These are phyloP conservation scores for Cordyceps javanica DNA, from an alignment of 2,329 filamentous ascomycete genomes.

Conservation along the genomic window DNA sequence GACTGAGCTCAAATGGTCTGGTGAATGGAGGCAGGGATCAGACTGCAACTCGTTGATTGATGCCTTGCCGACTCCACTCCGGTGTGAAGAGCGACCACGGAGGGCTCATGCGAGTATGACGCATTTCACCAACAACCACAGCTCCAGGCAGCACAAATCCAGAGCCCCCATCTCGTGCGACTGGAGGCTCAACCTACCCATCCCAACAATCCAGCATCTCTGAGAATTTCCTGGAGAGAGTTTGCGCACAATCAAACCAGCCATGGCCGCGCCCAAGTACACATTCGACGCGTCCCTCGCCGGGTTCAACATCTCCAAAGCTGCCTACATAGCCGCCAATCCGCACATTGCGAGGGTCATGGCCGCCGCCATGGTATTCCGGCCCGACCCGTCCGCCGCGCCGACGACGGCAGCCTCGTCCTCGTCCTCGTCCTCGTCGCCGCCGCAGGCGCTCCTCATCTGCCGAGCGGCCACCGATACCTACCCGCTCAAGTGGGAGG, in stretches of 20 bases:
- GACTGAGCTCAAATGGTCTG: too few species aligned
- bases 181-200: neutral
- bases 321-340: slow-evolving; percentile 12
- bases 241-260: too few species aligned
- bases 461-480: slow-evolving; percentile 17
- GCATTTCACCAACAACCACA: slow-evolving; percentile 17
- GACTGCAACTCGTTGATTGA: neutral
- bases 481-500: slow-evolving; percentile 19
- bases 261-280: slow-evolving; percentile 5
- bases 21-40: neutral
- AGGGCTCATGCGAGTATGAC: neutral
- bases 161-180: neutral
- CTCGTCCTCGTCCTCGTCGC: neutral
- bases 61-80: slow-evolving; percentile 7
- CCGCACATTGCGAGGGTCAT: slow-evolving; percentile 18
- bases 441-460: slow-evolving; percentile 9
- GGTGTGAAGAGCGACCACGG: neutral
- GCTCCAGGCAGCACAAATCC: slow-evolving; percentile 2
- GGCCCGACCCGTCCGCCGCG: neutral
- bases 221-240: too few species aligned
- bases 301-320: slow-evolving; percentile 6
- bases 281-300: slow-evolving; percentile 14
- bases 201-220: neutral
- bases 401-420: too few species aligned
- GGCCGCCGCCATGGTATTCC: slow-evolving; percentile 18